phyloP scores from a whole-genome alignment of 208 protist genomes.

The Leishmania braziliensis region DNA sequence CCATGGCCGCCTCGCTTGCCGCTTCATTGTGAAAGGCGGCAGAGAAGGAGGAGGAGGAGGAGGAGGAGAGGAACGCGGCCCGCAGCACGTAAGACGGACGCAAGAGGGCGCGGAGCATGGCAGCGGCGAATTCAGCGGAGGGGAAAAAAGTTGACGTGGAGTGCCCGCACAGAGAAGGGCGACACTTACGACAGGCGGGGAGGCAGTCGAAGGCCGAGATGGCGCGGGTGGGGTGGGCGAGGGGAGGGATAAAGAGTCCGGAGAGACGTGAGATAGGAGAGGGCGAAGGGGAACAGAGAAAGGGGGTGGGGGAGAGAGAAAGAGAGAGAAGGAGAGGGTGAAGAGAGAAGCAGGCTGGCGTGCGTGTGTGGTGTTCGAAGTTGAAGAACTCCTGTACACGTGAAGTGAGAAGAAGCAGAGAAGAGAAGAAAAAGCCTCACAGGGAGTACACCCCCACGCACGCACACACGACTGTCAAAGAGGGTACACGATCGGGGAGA shows the following conservation, averaged over 20 bases:
- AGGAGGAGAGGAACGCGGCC: conserved; percentile 12
- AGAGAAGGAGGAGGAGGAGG: not conserved
- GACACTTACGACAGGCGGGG: too few species aligned
- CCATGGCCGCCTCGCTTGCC: not conserved
- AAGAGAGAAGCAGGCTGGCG: not conserved
- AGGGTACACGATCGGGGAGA: not conserved
- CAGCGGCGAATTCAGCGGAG: not conserved
- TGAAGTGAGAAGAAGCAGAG: not conserved
- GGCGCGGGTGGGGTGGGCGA: not conserved
- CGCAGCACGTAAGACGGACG: conserved; percentile 11
- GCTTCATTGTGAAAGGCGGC: not conserved
- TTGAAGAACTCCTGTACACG: not conserved
- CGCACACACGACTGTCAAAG: not conserved
- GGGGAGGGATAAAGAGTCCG: not conserved
- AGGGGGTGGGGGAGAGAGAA: not conserved
- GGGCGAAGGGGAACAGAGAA: not conserved
- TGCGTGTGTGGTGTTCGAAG: not conserved
- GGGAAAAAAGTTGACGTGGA: not conserved
- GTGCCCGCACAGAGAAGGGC: not conserved
- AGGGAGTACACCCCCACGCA: not conserved
- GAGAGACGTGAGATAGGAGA: too few species aligned
- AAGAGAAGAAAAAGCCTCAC: conserved; percentile 1
- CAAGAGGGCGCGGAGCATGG: conserved; percentile 29
- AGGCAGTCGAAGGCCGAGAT: too few species aligned
- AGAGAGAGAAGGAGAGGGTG: not conserved